phyloP scores from a whole-genome alignment of 345 rosid species.

The Brassica cretica region DNA sequence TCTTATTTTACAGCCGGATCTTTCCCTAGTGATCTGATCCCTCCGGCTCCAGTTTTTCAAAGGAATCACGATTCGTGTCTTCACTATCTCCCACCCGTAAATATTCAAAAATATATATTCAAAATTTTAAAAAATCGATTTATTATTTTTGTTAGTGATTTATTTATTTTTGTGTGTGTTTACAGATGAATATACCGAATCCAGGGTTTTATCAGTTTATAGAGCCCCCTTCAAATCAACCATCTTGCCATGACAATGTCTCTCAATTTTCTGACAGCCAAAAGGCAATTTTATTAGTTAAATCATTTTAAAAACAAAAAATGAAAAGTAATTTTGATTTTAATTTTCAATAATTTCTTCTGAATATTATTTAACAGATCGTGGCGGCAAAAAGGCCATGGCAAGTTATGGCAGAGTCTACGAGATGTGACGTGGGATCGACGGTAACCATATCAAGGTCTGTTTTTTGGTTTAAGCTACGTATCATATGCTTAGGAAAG shows the following conservation, averaged over 20 bases:
- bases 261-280: slow-evolving; percentile 45
- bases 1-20: slow-evolving; percentile 26
- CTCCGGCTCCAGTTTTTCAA: slow-evolving; percentile 43
- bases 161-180: neutral
- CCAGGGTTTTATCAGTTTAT: slow-evolving; percentile 37
- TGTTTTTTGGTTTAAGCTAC: slow-evolving; percentile 8
- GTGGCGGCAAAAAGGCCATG: slow-evolving; percentile 45
- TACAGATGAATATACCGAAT: slow-evolving; percentile 48
- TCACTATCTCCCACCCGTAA: slow-evolving; percentile 47
- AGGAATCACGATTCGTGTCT: slow-evolving; percentile 41
- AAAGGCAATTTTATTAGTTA: slow-evolving; percentile 38
- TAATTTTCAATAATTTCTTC: neutral
- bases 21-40: slow-evolving; percentile 42
- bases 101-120: neutral
- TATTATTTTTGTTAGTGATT: neutral
- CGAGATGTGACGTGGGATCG: slow-evolving; percentile 32
- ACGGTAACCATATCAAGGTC: slow-evolving; percentile 43
- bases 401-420: slow-evolving; percentile 41
- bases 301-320: neutral
- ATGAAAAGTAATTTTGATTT: neutral
- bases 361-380: slow-evolving; percentile 39
- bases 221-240: slow-evolving; percentile 78
- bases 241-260: slow-evolving; percentile 30
- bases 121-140: neutral
- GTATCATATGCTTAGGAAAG: neutral